These are phyloP conservation scores for Hypoxylon perforatum DNA, from an alignment of 495 filamentous ascomycete genomes.

Conservation along the genomic window DNA sequence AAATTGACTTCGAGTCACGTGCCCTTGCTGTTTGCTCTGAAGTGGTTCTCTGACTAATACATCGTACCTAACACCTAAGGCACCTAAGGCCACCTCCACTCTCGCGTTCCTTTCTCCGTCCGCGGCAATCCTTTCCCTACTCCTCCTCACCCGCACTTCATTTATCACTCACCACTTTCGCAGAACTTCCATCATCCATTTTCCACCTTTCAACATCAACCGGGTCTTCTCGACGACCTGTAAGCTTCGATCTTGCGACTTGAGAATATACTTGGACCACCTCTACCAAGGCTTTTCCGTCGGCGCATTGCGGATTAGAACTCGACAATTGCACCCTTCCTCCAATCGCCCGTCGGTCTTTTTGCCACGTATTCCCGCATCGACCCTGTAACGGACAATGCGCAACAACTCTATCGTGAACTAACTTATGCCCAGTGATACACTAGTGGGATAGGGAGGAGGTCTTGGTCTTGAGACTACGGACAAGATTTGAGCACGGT, in stretches of 20 bases:
- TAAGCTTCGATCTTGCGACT: not conserved
- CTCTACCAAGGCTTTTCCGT: not conserved
- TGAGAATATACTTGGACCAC: not conserved
- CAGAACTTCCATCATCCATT: constrained; percentile 1
- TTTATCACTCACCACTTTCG: constrained; percentile 7
- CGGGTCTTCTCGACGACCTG: constrained; percentile 2
- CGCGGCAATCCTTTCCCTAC: constrained; percentile 12
- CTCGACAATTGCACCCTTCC: not conserved
- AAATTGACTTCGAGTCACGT: not conserved
- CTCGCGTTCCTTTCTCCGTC: constrained; percentile 23
- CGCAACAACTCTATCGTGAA: constrained; percentile 20
- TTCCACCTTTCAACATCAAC: constrained; percentile 25
- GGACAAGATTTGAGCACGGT: constrained; percentile 44
- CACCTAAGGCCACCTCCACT: constrained; percentile 24
- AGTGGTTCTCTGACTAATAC: constrained; percentile 2
- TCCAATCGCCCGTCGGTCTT: constrained; percentile 7
- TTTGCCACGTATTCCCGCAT: constrained; percentile 1
- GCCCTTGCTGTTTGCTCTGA: not conserved
- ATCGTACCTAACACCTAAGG: not conserved
- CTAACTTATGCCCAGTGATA: constrained; percentile 35
- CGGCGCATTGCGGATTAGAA: not conserved
- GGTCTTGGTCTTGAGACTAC: constrained; percentile 38
- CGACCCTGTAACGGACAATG: constrained; percentile 17
- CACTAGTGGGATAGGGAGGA: constrained; percentile 44
- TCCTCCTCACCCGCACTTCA: constrained; percentile 10